Percentiles rank a stretch among this genome's conserved stretches.
phyloP scores from a whole-genome alignment of 208 protist genomes.

The Trypanosoma melophagium region DNA sequence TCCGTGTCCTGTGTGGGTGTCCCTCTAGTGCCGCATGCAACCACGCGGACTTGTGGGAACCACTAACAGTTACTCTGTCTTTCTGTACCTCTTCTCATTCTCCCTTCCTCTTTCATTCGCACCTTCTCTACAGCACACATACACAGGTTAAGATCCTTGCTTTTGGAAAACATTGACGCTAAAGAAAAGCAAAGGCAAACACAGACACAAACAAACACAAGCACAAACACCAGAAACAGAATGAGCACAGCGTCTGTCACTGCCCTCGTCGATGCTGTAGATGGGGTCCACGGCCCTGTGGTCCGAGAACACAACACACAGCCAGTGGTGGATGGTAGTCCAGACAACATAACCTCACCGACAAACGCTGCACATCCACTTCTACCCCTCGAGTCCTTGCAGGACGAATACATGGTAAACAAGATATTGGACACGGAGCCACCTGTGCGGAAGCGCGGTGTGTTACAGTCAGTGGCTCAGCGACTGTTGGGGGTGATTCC shows the following conservation, averaged over 20 bases:
- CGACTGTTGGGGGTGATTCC: conserved; percentile 28
- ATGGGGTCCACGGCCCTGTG: not conserved
- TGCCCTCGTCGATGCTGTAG: not conserved
- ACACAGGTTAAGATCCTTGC: too few species aligned
- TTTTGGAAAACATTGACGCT: too few species aligned
- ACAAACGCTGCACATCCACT: not conserved
- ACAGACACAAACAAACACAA: not conserved
- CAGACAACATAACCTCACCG: not conserved
- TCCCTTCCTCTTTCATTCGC: too few species aligned
- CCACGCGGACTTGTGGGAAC: too few species aligned
- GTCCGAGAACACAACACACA: not conserved
- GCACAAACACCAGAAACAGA: too few species aligned
- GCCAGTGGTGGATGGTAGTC: not conserved
- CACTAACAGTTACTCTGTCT: too few species aligned
- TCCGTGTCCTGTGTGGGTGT: too few species aligned
- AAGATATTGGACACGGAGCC: not conserved
- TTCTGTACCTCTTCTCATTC: too few species aligned
- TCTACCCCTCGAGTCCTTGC: not conserved
- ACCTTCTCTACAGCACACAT: too few species aligned
- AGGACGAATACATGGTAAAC: not conserved
- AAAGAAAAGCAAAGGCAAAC: not conserved
- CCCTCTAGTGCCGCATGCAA: too few species aligned
- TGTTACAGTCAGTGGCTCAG: not conserved
- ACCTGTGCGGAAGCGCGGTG: not conserved
- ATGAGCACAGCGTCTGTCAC: not conserved